Percentiles rank a stretch among this genome's conserved stretches.
phyloP scores from a whole-genome alignment of 495 filamentous ascomycete species.

The Parachaetomium inaequale region DNA sequence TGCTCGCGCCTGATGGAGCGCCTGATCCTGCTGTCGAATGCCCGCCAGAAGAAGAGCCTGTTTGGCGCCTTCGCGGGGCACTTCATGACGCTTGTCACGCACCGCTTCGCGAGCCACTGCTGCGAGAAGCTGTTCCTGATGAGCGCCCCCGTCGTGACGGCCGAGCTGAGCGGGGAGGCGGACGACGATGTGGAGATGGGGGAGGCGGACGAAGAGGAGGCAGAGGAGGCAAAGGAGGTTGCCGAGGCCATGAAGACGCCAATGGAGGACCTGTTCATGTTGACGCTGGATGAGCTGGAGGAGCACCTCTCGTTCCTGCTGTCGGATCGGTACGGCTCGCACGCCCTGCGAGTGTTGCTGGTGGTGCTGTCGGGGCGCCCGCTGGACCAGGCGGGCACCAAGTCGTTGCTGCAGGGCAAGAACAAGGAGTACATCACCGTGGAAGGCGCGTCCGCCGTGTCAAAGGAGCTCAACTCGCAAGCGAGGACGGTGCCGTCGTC shows the following conservation, averaged over 20 bases:
- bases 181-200: conserved; percentile 29
- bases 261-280: conserved; percentile 82
- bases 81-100: conserved; percentile 83
- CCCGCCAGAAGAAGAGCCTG: conserved; percentile 75
- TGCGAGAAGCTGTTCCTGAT: conserved; percentile 89
- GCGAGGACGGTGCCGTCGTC: conserved; percentile 67
- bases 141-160: conserved; percentile 70
- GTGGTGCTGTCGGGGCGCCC: conserved; percentile 81
- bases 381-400: conserved; percentile 58
- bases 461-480: conserved; percentile 31
- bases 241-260: conserved; percentile 38
- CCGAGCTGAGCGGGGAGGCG: conserved; percentile 55
- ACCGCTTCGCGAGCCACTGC: conserved; percentile 94
- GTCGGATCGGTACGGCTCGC: conserved; percentile 85
- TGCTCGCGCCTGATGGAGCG: conserved; percentile 92
- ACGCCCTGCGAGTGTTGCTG: conserved; percentile 79
- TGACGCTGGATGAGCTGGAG: conserved; percentile 77
- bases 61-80: conserved; percentile 84
- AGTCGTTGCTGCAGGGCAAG: conserved; percentile 74
- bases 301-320: conserved; percentile 78
- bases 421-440: conserved; percentile 79
- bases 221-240: conserved; percentile 41
- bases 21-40: conserved; percentile 75
- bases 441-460: conserved; percentile 34
- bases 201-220: conserved; percentile 36